Evolutionary conservation across 1,139 yeast genomes (phyloP).

Genomic region (Zhuliangozyma parablackwelliae): DNA sequence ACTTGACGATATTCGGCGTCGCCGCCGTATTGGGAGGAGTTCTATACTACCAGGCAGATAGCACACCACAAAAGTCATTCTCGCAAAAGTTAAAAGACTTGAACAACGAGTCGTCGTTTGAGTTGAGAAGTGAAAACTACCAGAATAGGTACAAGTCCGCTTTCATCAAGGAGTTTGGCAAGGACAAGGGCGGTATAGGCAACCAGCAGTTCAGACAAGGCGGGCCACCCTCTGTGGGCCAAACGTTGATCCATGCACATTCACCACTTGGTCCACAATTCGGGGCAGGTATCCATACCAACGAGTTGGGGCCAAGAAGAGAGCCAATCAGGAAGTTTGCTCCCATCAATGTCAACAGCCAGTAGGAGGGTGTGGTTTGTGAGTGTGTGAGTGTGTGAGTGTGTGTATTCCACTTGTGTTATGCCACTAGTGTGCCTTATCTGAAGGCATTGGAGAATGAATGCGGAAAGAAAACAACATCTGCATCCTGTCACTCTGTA

Average conservation of each 20-base stretch:
- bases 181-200: slow-evolving; percentile 48
- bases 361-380: too few relatives aligned
- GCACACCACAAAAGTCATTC: not conserved
- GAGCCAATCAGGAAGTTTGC: slow-evolving; percentile 41
- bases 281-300: slow-evolving; percentile 46
- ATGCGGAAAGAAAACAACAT: too few relatives aligned
- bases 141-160: slow-evolving; percentile 39
- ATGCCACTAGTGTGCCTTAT: too few relatives aligned
- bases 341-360: slow-evolving; percentile 20
- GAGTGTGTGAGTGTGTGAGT: too few relatives aligned
- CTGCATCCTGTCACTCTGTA: too few relatives aligned
- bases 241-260: slow-evolving; percentile 39
- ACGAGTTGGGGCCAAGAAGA: slow-evolving; percentile 44
- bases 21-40: slow-evolving; percentile 38
- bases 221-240: slow-evolving; percentile 27
- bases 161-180: slow-evolving; percentile 39
- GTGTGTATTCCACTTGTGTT: too few relatives aligned
- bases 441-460: too few relatives aligned
- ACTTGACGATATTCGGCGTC: slow-evolving; percentile 37
- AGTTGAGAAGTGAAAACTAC: slow-evolving; percentile 36
- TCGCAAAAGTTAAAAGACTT: too few relatives aligned
- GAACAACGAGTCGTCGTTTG: too few relatives aligned
- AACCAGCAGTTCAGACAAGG: slow-evolving; percentile 38
- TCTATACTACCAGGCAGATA: slow-evolving; percentile 31
- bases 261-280: slow-evolving; percentile 39